Conservation (phyloP, 495 filamentous ascomycete species). For the Clohesyomyces aquaticus region DNA sequence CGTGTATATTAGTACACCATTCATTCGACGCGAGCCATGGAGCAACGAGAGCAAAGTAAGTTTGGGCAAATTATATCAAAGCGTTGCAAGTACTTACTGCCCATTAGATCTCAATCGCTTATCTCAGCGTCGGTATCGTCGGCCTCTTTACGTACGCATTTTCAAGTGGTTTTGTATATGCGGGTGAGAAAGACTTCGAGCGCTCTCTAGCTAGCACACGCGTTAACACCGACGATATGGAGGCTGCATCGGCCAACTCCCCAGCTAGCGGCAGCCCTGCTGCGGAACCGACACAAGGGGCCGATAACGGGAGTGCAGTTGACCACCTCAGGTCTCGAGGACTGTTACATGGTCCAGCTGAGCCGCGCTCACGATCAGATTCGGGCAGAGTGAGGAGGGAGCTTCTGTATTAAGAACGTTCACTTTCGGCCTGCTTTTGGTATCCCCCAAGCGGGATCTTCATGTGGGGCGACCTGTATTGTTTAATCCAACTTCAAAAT, state of each 20-base stretch:
- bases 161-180: constrained; percentile 33
- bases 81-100: background rate
- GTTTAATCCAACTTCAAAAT: background rate
- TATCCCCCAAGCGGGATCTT: too few relatives aligned
- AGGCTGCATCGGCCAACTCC: background rate
- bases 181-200: constrained; percentile 28
- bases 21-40: constrained; percentile 25
- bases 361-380: background rate
- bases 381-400: background rate
- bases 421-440: background rate
- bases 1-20: constrained; percentile 33
- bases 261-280: background rate
- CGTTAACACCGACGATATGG: constrained; percentile 5
- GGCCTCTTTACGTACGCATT: constrained; percentile 32
- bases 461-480: too few relatives aligned
- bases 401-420: background rate
- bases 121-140: constrained; percentile 22
- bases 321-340: background rate
- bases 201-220: constrained; percentile 22
- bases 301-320: constrained; percentile 1
- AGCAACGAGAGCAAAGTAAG: constrained; percentile 14
- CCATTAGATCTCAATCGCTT: constrained; percentile 28
- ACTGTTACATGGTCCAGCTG: background rate
- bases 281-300: background rate
- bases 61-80: too few relatives aligned